These are phyloP conservation scores for Trichosporon sp. DNA, from an alignment of 1,284 basidiomycete genomes.

Conservation along the genomic window DNA sequence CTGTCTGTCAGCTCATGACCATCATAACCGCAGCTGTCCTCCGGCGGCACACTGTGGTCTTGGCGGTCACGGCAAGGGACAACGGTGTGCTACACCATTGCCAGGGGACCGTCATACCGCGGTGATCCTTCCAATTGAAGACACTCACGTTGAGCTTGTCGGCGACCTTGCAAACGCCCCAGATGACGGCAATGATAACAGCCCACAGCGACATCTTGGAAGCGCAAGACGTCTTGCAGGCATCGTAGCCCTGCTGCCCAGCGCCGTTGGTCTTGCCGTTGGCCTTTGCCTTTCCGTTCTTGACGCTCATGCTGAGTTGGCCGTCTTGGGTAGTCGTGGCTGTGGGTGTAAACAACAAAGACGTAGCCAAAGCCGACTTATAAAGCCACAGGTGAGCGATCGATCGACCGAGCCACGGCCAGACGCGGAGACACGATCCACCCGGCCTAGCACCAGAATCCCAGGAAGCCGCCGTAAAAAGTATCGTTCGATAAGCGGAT, in stretches of 20 bases:
- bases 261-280: neutral
- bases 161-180: slow-evolving; percentile 24
- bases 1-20: slow-evolving; percentile 26
- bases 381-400: neutral
- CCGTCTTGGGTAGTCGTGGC: neutral
- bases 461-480: neutral
- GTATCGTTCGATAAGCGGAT: slow-evolving; percentile 1
- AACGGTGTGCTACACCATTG: too few species aligned
- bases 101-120: neutral
- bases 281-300: neutral
- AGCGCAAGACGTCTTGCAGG: neutral
- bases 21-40: neutral
- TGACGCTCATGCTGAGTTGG: neutral
- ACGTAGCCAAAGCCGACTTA: neutral
- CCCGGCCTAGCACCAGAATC: too few species aligned
- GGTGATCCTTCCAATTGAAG: neutral
- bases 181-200: slow-evolving; percentile 24
- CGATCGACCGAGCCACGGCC: neutral
- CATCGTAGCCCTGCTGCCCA: neutral
- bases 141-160: slow-evolving; percentile 34
- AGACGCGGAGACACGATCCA: neutral
- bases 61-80: too few species aligned
- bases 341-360: neutral
- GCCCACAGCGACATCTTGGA: slow-evolving; percentile 20
- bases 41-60: neutral